Base-by-base conservation (phyloP, 2,329 filamentous ascomycete species). In the Sclerotinia subarctica region DNA sequence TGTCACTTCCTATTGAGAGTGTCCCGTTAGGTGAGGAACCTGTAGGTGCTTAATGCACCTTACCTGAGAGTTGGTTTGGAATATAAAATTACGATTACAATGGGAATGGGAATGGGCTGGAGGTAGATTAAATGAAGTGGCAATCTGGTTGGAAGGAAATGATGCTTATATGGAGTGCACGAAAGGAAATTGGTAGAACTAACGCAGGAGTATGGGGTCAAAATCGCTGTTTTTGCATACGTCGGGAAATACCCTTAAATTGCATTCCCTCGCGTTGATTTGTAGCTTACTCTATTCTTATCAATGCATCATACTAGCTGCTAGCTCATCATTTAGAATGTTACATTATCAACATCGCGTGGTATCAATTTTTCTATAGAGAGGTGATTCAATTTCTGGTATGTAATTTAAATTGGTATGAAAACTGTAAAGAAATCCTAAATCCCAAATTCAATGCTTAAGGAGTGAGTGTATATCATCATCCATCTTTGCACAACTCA, bases 1-100 rank as follows among this genome's bases (percentile, higher is more conserved):
- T 76, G 19, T 66, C 72, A 11, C 56, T 77, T 8, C 66, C 69
- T 58, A 69, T 72, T 44, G 70, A 70, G 35, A 66, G 54, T 21
- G 49, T 54, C 21, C 58, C 49, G 13, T n/a, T 63, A n/a, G 38
- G 5, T 4, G 53, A 51, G 17, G 56, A 67, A 13, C n/a, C 44
- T 44, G 29, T n/a, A 26, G 24, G 6, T 67, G 26, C 3, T 21
- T 63, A 38, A 51, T 3, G 5, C n/a, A 11, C n/a, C 8, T 21
- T 29, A 24, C 29, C 26, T 17, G 42, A 26, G 63, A 44, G 29
- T 5, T 29, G 13, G 3, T 44, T 44, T 5, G 11, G 19, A 26
- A 8, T 21, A 26, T 24, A n/a, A 58, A 42, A 21, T n/a, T 49
- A 47, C 17, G n/a, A 49, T 59, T 15, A 58, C 21, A 26, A 5